Evolutionary conservation across 352 stramenopile species (phyloP).

Genomic region (Phytophthora pluvialis): DNA sequence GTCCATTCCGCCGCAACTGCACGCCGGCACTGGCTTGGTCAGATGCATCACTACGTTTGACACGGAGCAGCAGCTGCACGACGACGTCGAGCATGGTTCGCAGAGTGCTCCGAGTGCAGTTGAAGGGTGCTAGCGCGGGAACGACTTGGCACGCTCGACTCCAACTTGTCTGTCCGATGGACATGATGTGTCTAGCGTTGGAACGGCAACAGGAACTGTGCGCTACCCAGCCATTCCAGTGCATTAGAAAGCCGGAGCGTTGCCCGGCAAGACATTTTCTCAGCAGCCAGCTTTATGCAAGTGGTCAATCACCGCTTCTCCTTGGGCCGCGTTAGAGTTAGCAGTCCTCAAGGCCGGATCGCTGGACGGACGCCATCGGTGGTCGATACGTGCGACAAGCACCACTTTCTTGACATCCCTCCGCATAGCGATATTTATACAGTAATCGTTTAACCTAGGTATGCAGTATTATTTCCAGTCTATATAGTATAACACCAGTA

Average conservation of each 20-base stretch:
- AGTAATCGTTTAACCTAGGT: not conserved
- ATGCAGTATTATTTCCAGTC: not conserved
- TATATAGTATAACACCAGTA: not conserved
- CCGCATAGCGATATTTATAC: not conserved
- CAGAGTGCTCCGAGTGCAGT: slow-evolving; percentile 7
- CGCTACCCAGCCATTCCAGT: slow-evolving; percentile 17
- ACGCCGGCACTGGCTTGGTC: not conserved
- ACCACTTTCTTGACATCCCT: slow-evolving; percentile 20
- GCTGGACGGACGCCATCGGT: not conserved
- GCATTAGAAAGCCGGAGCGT: slow-evolving; percentile 22
- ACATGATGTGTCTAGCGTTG: slow-evolving; percentile 7
- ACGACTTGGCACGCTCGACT: slow-evolving; percentile 7
- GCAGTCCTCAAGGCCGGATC: slow-evolving; percentile 6
- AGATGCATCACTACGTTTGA: slow-evolving; percentile 2
- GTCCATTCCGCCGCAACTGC: not conserved
- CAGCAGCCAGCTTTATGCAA: slow-evolving; percentile 21
- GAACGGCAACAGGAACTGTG: slow-evolving; percentile 19
- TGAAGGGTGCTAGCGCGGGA: slow-evolving; percentile 33
- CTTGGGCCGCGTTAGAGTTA: not conserved
- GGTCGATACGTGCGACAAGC: slow-evolving; percentile 17
- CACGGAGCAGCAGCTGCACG: slow-evolving; percentile 2
- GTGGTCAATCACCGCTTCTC: not conserved
- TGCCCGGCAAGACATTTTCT: slow-evolving; percentile 15
- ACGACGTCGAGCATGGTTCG: slow-evolving; percentile 14
- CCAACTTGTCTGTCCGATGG: not conserved